These are phyloP conservation scores for Knufia petricola DNA, from an alignment of 2,329 filamentous ascomycete species.

Conservation along the genomic window DNA sequence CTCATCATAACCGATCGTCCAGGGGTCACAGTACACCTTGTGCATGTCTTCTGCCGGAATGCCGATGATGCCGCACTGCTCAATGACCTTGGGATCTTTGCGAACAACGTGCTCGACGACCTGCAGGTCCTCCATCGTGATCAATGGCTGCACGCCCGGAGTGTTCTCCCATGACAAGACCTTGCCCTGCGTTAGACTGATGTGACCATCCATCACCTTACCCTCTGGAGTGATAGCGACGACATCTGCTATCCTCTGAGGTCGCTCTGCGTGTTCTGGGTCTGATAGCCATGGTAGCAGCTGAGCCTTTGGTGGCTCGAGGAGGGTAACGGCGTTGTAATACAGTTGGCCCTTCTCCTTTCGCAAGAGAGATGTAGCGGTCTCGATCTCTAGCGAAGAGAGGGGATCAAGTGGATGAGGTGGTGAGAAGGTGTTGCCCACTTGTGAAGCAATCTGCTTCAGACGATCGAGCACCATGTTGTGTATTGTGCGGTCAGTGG, in stretches of 20 bases:
- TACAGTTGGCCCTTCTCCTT: slow-evolving; percentile 60
- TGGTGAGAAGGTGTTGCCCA: slow-evolving; percentile 45
- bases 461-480: slow-evolving; percentile 54
- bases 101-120: slow-evolving; percentile 67
- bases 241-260: slow-evolving; percentile 66
- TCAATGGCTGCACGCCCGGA: slow-evolving; percentile 73
- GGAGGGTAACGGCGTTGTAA: slow-evolving; percentile 79
- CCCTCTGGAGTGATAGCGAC: slow-evolving; percentile 72
- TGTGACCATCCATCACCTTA: slow-evolving; percentile 71
- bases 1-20: slow-evolving; percentile 93
- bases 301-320: slow-evolving; percentile 74
- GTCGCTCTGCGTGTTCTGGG: slow-evolving; percentile 51
- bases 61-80: slow-evolving; percentile 76
- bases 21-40: slow-evolving; percentile 92
- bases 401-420: slow-evolving; percentile 74
- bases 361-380: slow-evolving; percentile 58
- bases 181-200: slow-evolving; percentile 58
- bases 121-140: slow-evolving; percentile 84
- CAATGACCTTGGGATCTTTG: slow-evolving; percentile 75
- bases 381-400: slow-evolving; percentile 60
- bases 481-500: not conserved
- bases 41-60: slow-evolving; percentile 78
- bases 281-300: slow-evolving; percentile 71
- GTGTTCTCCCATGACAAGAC: slow-evolving; percentile 66
- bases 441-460: slow-evolving; percentile 53